These are phyloP conservation scores for Rhodotorula babjevae DNA, from an alignment of 768 basidiomycete species.

Conservation along the genomic window DNA sequence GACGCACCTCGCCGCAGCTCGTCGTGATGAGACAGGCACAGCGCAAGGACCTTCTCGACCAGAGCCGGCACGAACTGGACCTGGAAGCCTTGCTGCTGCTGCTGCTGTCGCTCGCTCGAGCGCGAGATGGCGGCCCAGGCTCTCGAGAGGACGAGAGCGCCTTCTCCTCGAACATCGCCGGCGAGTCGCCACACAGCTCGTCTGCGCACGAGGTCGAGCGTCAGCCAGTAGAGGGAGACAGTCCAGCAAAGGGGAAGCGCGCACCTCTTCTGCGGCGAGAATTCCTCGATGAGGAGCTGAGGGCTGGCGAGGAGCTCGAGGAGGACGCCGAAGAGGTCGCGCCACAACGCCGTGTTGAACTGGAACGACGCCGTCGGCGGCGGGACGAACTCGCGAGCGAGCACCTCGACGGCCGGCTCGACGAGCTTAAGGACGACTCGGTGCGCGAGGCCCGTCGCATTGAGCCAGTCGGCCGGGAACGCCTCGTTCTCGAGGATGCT, in stretches of 20 bases:
- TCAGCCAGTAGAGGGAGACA: not conserved
- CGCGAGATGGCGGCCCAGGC: conserved; percentile 84
- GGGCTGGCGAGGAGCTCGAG: conserved; percentile 77
- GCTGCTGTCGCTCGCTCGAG: conserved; percentile 43
- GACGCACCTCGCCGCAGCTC: conserved; percentile 65
- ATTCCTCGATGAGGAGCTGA: conserved; percentile 88
- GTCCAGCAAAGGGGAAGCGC: not conserved
- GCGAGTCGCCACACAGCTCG: conserved; percentile 94
- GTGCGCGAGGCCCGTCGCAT: conserved; percentile 81
- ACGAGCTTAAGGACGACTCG: conserved; percentile 81
- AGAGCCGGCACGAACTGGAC: conserved; percentile 51
- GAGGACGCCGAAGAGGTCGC: conserved; percentile 71
- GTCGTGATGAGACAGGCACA: conserved; percentile 93
- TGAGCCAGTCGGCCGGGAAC: conserved; percentile 86
- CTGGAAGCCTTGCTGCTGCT: not conserved
- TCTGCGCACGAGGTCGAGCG: conserved; percentile 42
- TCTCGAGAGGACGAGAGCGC: conserved; percentile 68
- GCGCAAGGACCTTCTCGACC: conserved; percentile 81
- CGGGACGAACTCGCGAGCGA: conserved; percentile 77
- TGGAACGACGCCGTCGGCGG: conserved; percentile 57
- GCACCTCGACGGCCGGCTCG: conserved; percentile 70
- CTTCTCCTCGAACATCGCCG: conserved; percentile 89
- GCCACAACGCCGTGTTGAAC: conserved; percentile 77
- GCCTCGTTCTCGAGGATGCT: conserved; percentile 82
- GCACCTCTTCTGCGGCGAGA: conserved; percentile 75